Percentiles rank a stretch among this genome's conserved stretches.
phyloP scores from a whole-genome alignment of 768 basidiomycete genomes.

The Collybiopsis luxurians region DNA sequence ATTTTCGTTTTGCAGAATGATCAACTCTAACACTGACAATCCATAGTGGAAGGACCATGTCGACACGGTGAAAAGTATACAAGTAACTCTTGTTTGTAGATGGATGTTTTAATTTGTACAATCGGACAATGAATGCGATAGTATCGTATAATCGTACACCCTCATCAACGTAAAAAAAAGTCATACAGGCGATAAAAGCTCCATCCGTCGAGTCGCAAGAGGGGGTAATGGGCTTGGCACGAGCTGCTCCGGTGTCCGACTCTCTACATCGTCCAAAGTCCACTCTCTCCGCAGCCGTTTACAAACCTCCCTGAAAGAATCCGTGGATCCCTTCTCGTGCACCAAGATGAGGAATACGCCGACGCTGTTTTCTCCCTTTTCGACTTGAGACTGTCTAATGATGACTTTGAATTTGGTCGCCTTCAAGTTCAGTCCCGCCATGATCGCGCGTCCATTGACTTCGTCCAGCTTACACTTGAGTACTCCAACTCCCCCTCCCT shows the following conservation, averaged over 20 bases:
- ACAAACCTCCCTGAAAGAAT: constrained; percentile 76
- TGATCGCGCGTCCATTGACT: constrained; percentile 51
- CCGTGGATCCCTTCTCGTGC: constrained; percentile 85
- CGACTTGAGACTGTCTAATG: constrained; percentile 43
- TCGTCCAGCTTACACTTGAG: constrained; percentile 81
- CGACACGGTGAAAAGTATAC: not conserved
- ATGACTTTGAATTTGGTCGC: constrained; percentile 84
- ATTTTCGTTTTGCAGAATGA: no score
- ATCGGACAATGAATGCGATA: not conserved
- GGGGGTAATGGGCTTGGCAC: not conserved
- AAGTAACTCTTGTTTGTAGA: not conserved
- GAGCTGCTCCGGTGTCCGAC: constrained; percentile 11
- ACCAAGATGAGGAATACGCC: constrained; percentile 59
- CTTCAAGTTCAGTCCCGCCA: constrained; percentile 59
- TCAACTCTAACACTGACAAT: no score
- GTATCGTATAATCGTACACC: not conserved
- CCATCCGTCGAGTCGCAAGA: not conserved
- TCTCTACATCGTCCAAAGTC: constrained; percentile 48
- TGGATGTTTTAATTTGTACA: not conserved
- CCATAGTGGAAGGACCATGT: constrained; percentile 7
- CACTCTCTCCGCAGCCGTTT: constrained; percentile 65
- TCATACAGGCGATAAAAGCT: not conserved
- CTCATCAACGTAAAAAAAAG: not conserved
- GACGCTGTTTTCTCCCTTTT: constrained; percentile 13
- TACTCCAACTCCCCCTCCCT: constrained; percentile 51